A percentile compares a stretch with the other conserved stretches of the same genome.
These are phyloP conservation scores for Ganoderma meredithae DNA, from an alignment of 1,284 basidiomycete species.

Conservation along the genomic window DNA sequence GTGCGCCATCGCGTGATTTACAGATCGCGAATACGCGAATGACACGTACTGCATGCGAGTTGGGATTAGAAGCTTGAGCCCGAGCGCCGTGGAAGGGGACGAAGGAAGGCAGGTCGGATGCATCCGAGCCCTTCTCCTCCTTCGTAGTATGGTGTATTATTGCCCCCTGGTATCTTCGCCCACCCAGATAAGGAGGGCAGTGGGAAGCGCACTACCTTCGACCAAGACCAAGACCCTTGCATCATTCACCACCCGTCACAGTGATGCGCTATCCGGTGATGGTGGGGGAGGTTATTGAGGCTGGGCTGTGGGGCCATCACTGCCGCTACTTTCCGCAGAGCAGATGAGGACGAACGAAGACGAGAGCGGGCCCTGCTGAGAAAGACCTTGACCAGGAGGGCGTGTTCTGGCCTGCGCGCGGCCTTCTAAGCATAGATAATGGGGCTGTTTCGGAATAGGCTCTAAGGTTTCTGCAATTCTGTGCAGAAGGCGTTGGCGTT, in stretches of 20 bases:
- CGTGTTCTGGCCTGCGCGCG: neutral
- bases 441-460: neutral
- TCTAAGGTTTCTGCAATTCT: slow-evolving; percentile 5
- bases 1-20: neutral
- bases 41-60: slow-evolving; percentile 6
- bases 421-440: neutral
- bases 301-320: slow-evolving; percentile 1
- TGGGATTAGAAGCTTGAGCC: neutral
- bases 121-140: neutral
- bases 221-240: neutral
- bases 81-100: slow-evolving; percentile 7
- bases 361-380: neutral
- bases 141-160: neutral
- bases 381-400: neutral
- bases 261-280: neutral
- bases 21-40: neutral
- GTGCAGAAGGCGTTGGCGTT: neutral
- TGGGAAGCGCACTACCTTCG: neutral
- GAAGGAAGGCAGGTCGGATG: slow-evolving; percentile 12
- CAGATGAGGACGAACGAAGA: neutral
- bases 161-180: slow-evolving; percentile 11
- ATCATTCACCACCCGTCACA: slow-evolving; percentile 8
- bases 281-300: neutral
- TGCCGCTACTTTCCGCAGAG: neutral
- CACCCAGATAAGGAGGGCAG: neutral